These are phyloP conservation scores for Tephrocybe rancida DNA, from an alignment of 768 basidiomycete species.

Conservation along the genomic window DNA sequence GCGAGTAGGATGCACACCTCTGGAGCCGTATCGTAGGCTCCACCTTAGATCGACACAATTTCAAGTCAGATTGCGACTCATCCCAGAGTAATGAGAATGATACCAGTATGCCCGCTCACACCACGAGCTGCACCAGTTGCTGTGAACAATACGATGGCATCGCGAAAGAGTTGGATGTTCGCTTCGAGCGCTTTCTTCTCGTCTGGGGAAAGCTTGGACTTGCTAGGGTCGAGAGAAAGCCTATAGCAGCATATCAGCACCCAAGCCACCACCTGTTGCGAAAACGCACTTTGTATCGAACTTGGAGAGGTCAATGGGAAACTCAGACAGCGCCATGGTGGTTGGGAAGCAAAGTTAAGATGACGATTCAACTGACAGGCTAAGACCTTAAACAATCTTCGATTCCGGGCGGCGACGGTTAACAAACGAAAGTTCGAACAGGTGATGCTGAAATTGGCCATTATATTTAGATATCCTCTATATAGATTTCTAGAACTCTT, in stretches of 20 bases:
- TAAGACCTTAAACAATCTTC: neutral
- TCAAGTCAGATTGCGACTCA: neutral
- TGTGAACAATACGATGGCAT: conserved; percentile 86
- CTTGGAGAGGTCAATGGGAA: conserved; percentile 78
- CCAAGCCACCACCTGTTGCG: neutral
- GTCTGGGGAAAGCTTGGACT: conserved; percentile 61
- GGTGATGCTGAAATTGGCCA: neutral
- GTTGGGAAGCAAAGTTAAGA: neutral
- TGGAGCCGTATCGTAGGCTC: conserved; percentile 77
- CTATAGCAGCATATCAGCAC: conserved; percentile 31
- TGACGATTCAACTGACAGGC: neutral
- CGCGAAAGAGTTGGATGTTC: conserved; percentile 83
- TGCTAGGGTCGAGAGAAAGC: conserved; percentile 71
- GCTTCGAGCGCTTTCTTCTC: conserved; percentile 58
- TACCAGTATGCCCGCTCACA: conserved; percentile 71
- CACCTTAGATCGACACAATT: conserved; percentile 38
- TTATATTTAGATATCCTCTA: conserved; percentile 9
- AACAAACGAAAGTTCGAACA: neutral
- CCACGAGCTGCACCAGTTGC: conserved; percentile 85
- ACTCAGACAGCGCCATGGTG: conserved; percentile 40
- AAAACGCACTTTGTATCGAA: conserved; percentile 63
- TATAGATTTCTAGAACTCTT: neutral
- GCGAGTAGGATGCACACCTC: conserved; percentile 82
- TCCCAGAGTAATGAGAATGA: neutral
- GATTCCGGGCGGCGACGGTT: neutral